A percentile compares a stretch with the other conserved stretches of the same genome.
Evolutionary conservation across 2,329 filamentous ascomycete species (phyloP).

Genomic region (Pyricularia sp.): DNA sequence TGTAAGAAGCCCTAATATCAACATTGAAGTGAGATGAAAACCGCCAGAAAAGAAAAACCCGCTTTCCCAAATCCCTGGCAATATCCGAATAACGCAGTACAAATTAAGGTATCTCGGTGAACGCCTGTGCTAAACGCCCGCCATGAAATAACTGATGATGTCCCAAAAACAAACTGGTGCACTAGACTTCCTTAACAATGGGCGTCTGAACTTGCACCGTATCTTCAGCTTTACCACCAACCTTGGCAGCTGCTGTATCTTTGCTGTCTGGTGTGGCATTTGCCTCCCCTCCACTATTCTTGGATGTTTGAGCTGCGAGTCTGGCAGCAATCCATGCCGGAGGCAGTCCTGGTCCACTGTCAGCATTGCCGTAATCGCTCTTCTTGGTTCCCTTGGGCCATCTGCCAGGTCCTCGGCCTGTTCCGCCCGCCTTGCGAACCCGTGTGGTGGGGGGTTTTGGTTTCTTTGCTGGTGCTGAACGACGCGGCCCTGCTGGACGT

Average conservation of each 20-base stretch:
- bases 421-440: conserved; percentile 47
- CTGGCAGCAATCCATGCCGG: conserved; percentile 40
- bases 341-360: conserved; percentile 54
- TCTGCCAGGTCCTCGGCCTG: conserved; percentile 53
- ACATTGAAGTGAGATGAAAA: not conserved
- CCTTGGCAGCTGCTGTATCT: not conserved
- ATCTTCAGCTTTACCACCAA: conserved; percentile 20
- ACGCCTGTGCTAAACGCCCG: not conserved
- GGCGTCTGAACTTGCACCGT: conserved; percentile 27
- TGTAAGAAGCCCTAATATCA: not conserved
- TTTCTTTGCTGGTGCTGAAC: conserved; percentile 24
- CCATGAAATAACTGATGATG: not conserved
- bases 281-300: conserved; percentile 15
- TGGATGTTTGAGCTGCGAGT: conserved; percentile 11
- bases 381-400: conserved; percentile 64
- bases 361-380: conserved; percentile 57
- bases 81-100: not conserved
- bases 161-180: not conserved
- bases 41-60: not conserved
- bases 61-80: not conserved
- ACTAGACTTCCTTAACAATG: conserved; percentile 12
- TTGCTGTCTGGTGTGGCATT: conserved; percentile 8
- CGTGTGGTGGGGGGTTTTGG: conserved; percentile 33
- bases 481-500: conserved; percentile 22
- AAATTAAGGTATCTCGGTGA: not conserved